Evolutionary conservation across 345 rosid genomes (phyloP), one percentile per base, ranked within the genome.

Genomic region (Microcos paniculata): DNA sequence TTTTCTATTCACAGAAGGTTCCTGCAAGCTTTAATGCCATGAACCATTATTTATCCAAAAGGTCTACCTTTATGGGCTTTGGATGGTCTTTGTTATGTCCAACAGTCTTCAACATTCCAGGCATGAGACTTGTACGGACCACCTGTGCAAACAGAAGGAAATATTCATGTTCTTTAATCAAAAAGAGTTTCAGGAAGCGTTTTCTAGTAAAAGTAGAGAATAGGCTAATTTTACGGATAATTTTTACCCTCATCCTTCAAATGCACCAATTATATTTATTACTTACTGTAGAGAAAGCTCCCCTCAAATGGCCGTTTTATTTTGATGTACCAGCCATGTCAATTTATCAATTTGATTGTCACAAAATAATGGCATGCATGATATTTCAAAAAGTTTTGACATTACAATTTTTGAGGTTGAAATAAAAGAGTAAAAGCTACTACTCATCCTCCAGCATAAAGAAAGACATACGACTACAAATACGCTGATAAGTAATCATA

Each of bases 41-140:
- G 57, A 74, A 45, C 52, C 19, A 53, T 53, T 10, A 19, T 11
- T 2, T 70, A 69, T 31, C 52, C 26, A 69, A 53, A 74, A 73
- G 5, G 2, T 11, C 40, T 79, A 96, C 99, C 97, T 93, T 92
- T 45, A 93, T 92, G 62, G 99, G 98, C 83, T 96, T 93, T 40
- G 96, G 94, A 76, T 91, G 93, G 83, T 96, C 92, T 82, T 93
- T 93, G 87, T 92, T 96, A 80, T 88, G 91, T 73, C 90, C 96
- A 76, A 88, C 79, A 33, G 93, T 85, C 82, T 96, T 96, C 87
- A 96, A 79, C 71, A 92, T 88, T 71, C 98, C 98, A 49, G 92
- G 94, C 98, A 96, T 88, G 62, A 96, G 90, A 80, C 90, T 90
- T 68, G 90, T 84, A 24, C 99, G 91, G 58, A 90, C 92, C 74